Conservation (phyloP, 1,284 basidiomycete genomes). For the Apiotrichum gamsii region DNA sequence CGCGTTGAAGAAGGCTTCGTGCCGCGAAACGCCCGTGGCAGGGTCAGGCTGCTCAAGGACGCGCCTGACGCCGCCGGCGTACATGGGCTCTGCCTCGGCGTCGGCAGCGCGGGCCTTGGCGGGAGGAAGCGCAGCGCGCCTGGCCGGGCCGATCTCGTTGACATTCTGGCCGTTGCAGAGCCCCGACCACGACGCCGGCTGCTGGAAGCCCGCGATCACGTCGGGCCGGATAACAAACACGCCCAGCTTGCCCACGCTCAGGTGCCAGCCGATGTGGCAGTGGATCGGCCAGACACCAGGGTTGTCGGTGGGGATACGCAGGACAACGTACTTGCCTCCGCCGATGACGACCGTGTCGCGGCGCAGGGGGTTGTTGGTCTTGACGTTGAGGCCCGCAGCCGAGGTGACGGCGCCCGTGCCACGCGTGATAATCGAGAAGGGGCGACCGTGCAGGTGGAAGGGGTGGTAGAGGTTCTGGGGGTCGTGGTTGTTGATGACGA, state of each 20-base stretch:
- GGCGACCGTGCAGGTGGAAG: constrained; percentile 33
- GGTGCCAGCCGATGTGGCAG: constrained; percentile 29
- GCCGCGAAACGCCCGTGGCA: neutral
- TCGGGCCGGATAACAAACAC: constrained; percentile 20
- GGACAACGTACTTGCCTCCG: constrained; percentile 23
- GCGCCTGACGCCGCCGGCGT: too few relatives aligned
- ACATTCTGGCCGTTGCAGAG: constrained; percentile 14
- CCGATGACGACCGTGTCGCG: constrained; percentile 44
- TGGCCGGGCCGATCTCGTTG: constrained; percentile 12
- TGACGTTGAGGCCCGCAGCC: constrained; percentile 8
- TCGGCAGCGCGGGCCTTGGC: neutral
- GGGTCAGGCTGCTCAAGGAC: neutral
- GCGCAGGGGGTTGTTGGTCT: constrained; percentile 38
- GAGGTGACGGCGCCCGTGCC: constrained; percentile 32
- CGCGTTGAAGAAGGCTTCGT: neutral
- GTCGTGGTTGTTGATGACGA: constrained; percentile 43
- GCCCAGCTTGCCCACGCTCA: constrained; percentile 7
- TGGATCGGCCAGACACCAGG: constrained; percentile 25
- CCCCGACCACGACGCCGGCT: constrained; percentile 13
- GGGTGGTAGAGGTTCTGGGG: constrained; percentile 37
- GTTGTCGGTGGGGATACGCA: constrained; percentile 25
- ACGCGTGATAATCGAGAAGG: constrained; percentile 35
- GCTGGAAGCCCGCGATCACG: constrained; percentile 6
- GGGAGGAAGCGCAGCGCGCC: neutral
- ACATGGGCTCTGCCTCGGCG: too few relatives aligned